Percentiles rank a stretch among this genome's conserved stretches.
These are phyloP conservation scores for Piromyces sp. DNA, from an alignment of 192 early-diverging fungal genomes.

Conservation along the genomic window DNA sequence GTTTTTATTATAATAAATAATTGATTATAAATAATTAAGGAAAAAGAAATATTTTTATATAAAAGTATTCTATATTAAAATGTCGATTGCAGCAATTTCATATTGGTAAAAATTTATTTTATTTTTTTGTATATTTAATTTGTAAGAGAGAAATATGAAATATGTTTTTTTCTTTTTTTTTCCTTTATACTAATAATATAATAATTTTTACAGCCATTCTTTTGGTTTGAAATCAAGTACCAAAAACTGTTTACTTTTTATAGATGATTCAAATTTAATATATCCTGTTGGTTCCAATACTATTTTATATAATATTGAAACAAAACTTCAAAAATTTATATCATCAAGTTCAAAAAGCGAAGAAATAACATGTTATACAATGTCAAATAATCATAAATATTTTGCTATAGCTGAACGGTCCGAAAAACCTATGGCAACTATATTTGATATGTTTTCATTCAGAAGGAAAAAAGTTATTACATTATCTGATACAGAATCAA, in stretches of 20 bases:
- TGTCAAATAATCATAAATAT: slow-evolving; percentile 27
- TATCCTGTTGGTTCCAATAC: slow-evolving; percentile 41
- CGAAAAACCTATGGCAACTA: slow-evolving; percentile 17
- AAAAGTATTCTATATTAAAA: too few relatives aligned
- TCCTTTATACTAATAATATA: too few relatives aligned
- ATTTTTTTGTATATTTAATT: neutral
- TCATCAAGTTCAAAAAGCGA: slow-evolving; percentile 25
- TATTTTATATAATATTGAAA: slow-evolving; percentile 34
- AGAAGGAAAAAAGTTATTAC: slow-evolving; percentile 24
- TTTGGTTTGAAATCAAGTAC: slow-evolving; percentile 34
- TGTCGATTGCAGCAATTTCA: slow-evolving; percentile 39
- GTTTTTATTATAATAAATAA: too few relatives aligned
- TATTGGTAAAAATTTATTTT: slow-evolving; percentile 16
- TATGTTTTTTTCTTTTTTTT: too few relatives aligned
- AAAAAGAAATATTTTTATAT: too few relatives aligned
- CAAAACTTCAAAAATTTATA: slow-evolving; percentile 33
- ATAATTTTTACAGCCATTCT: slow-evolving; percentile 16
- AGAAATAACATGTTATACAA: slow-evolving; percentile 25
- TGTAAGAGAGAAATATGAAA: too few relatives aligned
- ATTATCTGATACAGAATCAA: slow-evolving; percentile 21
- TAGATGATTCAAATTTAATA: slow-evolving; percentile 37
- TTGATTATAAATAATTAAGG: too few relatives aligned
- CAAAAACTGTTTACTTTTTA: slow-evolving; percentile 17
- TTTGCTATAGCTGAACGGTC: slow-evolving; percentile 29
- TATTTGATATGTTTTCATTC: slow-evolving; percentile 36